These are phyloP conservation scores for Penicillium simplicissimum DNA, from an alignment of 495 filamentous ascomycete genomes.

Conservation along the genomic window DNA sequence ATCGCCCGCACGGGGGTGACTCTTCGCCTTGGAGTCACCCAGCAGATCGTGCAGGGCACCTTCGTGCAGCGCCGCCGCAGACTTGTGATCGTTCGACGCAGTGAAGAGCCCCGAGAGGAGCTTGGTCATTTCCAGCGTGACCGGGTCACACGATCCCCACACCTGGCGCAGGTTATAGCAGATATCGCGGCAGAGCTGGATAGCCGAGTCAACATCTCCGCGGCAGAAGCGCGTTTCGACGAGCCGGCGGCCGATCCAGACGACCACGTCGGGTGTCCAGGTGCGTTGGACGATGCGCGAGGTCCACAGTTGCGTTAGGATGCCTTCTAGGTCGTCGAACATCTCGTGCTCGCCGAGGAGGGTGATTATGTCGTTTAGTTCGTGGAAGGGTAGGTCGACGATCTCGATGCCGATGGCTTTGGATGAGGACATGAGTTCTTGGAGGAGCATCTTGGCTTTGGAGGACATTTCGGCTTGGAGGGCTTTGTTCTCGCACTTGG, in stretches of 20 bases:
- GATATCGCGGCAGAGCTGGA: constrained; percentile 59
- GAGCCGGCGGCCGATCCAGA: constrained; percentile 57
- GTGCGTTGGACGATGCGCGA: constrained; percentile 60
- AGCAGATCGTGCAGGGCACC: constrained; percentile 51
- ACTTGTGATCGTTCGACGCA: constrained; percentile 47
- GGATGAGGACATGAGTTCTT: constrained; percentile 51
- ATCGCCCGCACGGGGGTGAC: constrained; percentile 34
- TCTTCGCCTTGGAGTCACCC: constrained; percentile 44
- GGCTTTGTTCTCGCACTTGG: constrained; percentile 40
- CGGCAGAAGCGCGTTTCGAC: constrained; percentile 58
- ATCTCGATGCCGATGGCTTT: constrained; percentile 53
- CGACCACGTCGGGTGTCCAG: constrained; percentile 55
- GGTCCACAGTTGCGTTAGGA: constrained; percentile 61
- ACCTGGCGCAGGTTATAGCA: constrained; percentile 64
- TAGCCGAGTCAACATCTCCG: constrained; percentile 44
- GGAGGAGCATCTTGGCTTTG: constrained; percentile 55
- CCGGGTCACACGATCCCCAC: constrained; percentile 54
- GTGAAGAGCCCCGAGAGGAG: constrained; percentile 58
- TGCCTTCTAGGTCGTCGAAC: constrained; percentile 57
- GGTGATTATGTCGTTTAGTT: constrained; percentile 55
- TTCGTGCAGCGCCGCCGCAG: constrained; percentile 57
- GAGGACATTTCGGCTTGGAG: constrained; percentile 49
- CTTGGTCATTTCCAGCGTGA: constrained; percentile 56
- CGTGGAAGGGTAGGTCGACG: constrained; percentile 49
- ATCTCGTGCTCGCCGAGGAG: constrained; percentile 60